Base-by-base conservation (phyloP, 352 stramenopile species). In the Phytopythium chamaehyphon region DNA sequence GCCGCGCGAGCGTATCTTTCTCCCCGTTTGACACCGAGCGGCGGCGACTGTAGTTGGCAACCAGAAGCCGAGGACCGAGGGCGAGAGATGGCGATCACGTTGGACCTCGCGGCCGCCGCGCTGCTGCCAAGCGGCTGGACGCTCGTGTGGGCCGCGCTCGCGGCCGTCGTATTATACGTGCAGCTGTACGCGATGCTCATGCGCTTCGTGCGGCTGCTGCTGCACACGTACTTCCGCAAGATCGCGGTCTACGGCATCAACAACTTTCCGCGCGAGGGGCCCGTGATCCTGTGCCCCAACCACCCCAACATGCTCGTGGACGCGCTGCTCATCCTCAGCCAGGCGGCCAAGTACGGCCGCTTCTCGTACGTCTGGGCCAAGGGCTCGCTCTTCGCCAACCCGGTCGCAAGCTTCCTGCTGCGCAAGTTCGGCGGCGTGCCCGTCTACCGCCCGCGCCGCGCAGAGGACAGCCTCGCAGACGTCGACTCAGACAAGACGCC, bases 281-380 rank as follows among this genome's bases (percentile, higher is more conserved):
- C 80, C 2, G 80, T 91, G 47, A 88, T 91, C 36, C 46, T 91
- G 48, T 91, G 77, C 19, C 76, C 80, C 9, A 91, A 91, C 61
- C 80, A 91, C 54, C 80, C 80, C 4, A 91, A 91, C 55, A 91
- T 91, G 80, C 71, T 91, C 31, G 76, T 91, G 18, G 80, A 91
- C 52, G 66, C 68, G 55, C 69, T 89, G 35, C 63, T 91, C n/a
- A 76, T 89, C 28, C 76, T 89, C 51, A 89, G 77, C n/a, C 75
- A 91, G 56, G 75, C 64, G 24, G 64, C 57, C n/a, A 66, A 54
- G 23, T 61, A 76, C 28, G 74, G 74, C 9, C 77, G 77, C 46
- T 70, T 70, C 40, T 73, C 80, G 37, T 91, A 84, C 59, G 66
- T 81, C 12, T 91, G 80, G 80, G 77, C 68, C 36, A 91, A 91